phyloP scores from a whole-genome alignment of 169 alveolate species.

The Miamiensis avidus region DNA sequence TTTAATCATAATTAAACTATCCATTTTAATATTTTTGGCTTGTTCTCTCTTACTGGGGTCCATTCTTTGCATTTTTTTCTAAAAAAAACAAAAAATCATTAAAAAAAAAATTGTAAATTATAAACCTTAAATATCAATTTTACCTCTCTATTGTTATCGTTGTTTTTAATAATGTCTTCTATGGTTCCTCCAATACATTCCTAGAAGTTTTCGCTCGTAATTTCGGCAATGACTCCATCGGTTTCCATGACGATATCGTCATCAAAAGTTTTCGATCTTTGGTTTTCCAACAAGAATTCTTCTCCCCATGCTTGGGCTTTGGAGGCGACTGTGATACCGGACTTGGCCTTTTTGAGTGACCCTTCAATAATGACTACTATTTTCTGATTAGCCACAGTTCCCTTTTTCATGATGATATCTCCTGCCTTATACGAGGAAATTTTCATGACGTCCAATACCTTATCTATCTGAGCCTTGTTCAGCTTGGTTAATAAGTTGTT shows the following conservation, averaged over 20 bases:
- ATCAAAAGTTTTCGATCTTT: conserved; percentile 38
- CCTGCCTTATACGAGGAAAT: conserved; percentile 43
- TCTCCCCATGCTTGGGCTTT: conserved; percentile 47
- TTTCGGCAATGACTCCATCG: conserved; percentile 52
- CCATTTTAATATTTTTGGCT: conserved; percentile 24
- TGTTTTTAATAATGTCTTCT: conserved; percentile 37
- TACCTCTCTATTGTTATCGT: conserved; percentile 28
- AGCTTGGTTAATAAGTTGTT: conserved; percentile 22
- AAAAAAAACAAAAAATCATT: too few relatives aligned
- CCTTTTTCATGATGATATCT: conserved; percentile 44
- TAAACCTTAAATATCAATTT: not conserved
- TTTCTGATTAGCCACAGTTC: conserved; percentile 42
- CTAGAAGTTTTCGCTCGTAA: conserved; percentile 38
- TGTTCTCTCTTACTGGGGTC: conserved; percentile 29
- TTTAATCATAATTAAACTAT: conserved; percentile 22
- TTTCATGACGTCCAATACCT: conserved; percentile 47
- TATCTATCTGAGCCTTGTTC: conserved; percentile 43
- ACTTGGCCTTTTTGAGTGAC: conserved; percentile 29
- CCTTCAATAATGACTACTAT: conserved; percentile 51
- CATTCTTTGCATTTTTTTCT: conserved; percentile 31
- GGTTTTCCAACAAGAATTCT: conserved; percentile 35
- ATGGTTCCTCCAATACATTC: conserved; percentile 40
- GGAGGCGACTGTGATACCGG: conserved; percentile 36
- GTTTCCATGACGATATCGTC: conserved; percentile 51
- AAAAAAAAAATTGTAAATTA: not conserved